Evolutionary conservation across 805 yeast genomes (phyloP), one percentile per base, ranked within the genome.

Genomic region (Saccharomycopsis capsularis): DNA sequence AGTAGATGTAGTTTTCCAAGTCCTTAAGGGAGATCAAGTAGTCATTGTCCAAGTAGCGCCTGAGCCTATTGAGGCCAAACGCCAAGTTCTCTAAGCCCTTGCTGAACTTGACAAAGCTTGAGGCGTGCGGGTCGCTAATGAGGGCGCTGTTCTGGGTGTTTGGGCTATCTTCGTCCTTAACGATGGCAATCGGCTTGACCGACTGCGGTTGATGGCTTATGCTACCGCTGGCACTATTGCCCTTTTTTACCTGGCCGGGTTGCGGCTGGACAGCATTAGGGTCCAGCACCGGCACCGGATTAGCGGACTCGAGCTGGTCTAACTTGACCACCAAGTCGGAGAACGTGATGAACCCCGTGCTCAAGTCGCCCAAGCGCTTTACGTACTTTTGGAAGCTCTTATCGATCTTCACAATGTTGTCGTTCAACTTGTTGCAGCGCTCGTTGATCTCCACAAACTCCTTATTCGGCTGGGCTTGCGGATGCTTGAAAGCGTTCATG

Each of bases 371-470:
- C 63, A 90, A 83, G 51, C 83, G 79, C 57, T 80, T 76, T 46
- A 86, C 74, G 37, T 88, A 79, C 59, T 84, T 81, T 43, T 78
- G 70, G 59, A 86, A 87, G 5, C 88, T 80, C 59, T 76, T 80
- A 61, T 91, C 97, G 52, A 93, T 76, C 59, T 82, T 84, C 29
- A 72, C 66, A 40, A 93, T 71, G 62, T 89, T 90, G 55, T 87
- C 95, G 60, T 88, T 93, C 48, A 91, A 68, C 63, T 87, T 86
- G 57, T 85, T 86, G 19, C 90, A 76, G 55, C 85, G 79, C 57
- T 88, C 95, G 56, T 79, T 80, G 38, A 91, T 88, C 56, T 84
- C 93, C 44, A 82, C 72, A 57, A 91, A 87, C 59, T 87, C 96
- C 40, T 83, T 79, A 53, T 77, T 79, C 56, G 76, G 76, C 43